Percentiles rank a stretch among this genome's conserved stretches.
These are phyloP conservation scores for Priceomyces carsonii DNA, from an alignment of 805 yeast species.

Conservation along the genomic window DNA sequence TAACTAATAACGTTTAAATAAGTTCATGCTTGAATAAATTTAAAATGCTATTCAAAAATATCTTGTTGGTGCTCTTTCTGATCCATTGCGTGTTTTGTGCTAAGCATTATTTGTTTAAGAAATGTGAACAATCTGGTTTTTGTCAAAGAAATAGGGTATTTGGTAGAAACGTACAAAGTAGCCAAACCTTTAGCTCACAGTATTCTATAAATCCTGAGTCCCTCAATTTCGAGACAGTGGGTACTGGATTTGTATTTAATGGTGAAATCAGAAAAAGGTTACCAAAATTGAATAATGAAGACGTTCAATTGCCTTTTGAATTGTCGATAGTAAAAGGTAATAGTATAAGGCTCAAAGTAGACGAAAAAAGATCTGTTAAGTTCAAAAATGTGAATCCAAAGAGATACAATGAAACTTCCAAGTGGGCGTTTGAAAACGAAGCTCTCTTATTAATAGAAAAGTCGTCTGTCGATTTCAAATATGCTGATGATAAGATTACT, in stretches of 20 bases:
- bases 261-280: conserved; percentile 50
- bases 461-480: conserved; percentile 14
- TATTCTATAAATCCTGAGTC: conserved; percentile 26
- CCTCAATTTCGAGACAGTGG: conserved; percentile 9
- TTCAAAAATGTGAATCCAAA: conserved; percentile 29
- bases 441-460: conserved; percentile 10
- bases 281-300: conserved; percentile 12
- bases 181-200: conserved; percentile 13
- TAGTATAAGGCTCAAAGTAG: conserved; percentile 60
- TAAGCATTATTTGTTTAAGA: conserved; percentile 69
- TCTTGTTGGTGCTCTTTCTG: conserved; percentile 1
- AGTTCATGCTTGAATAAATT: no score
- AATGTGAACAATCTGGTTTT: conserved; percentile 79
- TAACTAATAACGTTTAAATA: no score
- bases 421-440: conserved; percentile 53
- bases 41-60: no score
- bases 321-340: conserved; percentile 57
- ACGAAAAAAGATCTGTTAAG: conserved; percentile 55
- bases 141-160: conserved; percentile 77
- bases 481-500: conserved; percentile 12
- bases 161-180: conserved; percentile 35
- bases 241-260: conserved; percentile 28
- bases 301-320: conserved; percentile 53
- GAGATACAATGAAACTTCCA: conserved; percentile 60
- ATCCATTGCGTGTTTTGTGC: conserved; percentile 33